phyloP scores from a whole-genome alignment of 2,329 filamentous ascomycete species.

The Epichloe typhina region DNA sequence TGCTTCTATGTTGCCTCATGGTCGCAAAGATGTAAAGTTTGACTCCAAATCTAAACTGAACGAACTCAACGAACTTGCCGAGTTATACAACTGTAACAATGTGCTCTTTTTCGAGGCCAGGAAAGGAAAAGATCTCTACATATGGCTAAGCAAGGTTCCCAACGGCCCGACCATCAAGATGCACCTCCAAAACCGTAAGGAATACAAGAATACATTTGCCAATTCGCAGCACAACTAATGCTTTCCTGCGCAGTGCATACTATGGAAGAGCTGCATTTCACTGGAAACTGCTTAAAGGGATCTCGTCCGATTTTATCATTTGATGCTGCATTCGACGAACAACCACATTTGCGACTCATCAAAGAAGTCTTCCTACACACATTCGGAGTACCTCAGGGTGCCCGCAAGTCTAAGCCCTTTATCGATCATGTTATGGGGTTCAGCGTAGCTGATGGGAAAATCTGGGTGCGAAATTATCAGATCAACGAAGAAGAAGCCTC shows the following conservation, averaged over 20 bases:
- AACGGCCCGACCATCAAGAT: conserved; percentile 51
- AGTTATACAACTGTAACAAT: conserved; percentile 87
- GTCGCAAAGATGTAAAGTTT: conserved; percentile 88
- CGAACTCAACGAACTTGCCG: conserved; percentile 63
- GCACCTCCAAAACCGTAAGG: conserved; percentile 62
- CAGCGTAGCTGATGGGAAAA: conserved; percentile 79
- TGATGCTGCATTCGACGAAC: conserved; percentile 70
- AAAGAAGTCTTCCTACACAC: conserved; percentile 83
- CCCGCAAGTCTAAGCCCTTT: conserved; percentile 87
- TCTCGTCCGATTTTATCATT: conserved; percentile 86
- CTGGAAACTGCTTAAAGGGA: conserved; percentile 91
- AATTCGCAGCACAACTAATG: conserved; percentile 11
- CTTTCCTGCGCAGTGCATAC: conserved; percentile 58
- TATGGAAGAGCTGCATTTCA: conserved; percentile 93
- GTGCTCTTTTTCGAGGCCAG: conserved; percentile 93
- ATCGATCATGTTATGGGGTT: conserved; percentile 92
- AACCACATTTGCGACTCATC: conserved; percentile 68
- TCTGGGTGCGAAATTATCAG: conserved; percentile 94
- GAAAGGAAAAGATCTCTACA: conserved; percentile 87
- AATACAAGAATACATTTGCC: not conserved
- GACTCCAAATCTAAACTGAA: conserved; percentile 86
- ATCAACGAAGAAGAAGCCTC: conserved; percentile 69
- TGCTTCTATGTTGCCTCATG: conserved; percentile 77
- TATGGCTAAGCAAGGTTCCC: conserved; percentile 85
- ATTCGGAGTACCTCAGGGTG: conserved; percentile 82